Base-by-base conservation (phyloP, 2,329 filamentous ascomycete genomes). In the Cladophialophora psammophila region DNA sequence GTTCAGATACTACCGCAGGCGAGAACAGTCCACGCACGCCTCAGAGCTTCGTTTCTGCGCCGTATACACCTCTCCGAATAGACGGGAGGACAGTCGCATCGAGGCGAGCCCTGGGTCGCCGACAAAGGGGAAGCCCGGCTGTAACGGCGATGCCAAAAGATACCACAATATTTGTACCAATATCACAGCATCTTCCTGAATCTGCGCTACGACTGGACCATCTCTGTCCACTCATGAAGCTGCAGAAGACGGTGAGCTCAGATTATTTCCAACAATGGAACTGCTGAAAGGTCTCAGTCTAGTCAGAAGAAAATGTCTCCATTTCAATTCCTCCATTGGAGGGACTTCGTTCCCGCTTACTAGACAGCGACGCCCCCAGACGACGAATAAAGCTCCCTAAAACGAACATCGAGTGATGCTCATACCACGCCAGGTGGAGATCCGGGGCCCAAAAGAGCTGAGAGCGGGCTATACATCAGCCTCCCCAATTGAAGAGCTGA, bases 401-500 rank as follows among this genome's bases (percentile, higher is more conserved):
- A 50, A 50, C 45, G 45, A 50, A 26, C 9, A 26, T 50, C 45
- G 45, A 50, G 12, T 26, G 45, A 50, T 50, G 45, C 45, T 50
- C 18, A 18, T 50, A 2, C 45, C 45, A 26, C 20, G 45, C 18
- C 45, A 50, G 45, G 45, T 50, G 45, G 42, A 42, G 36, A 53
- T 62, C 52, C 26, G 36, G 50, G 59, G 31, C 35, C 5, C 50
- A 18, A 55, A 63, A 32, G 36, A 56, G 50, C 36, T 63, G 60
- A 56, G 42, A 56, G 36, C 50, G 26, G 50, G 34, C 7, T 15
- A 26, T 56, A 36, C 35, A 40, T 45, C 60, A 48, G 20, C 60
- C 20, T 63, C 60, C 7, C 60, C 60, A 63, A 63, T 63, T 55
- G 60, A 32, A 55, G 60, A 40, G 36, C 38, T 35, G 26, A 42